Evolutionary conservation across 106 monocot genomes (phyloP), one percentile per base, ranked within the genome.

Genomic region (Acorus gramineus): DNA sequence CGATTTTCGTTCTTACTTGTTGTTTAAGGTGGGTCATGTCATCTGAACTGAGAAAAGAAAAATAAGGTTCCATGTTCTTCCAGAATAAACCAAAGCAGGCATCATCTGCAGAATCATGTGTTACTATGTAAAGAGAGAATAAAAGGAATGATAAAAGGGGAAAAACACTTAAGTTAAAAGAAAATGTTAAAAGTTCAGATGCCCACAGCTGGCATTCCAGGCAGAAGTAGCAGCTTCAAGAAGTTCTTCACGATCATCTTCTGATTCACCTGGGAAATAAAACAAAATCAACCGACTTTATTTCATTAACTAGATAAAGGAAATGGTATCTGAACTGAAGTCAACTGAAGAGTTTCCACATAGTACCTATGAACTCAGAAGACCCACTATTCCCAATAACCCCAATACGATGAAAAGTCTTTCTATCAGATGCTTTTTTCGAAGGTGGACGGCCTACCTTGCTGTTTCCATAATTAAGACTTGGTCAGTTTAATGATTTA

Each of bases 191-290:
- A 47, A 61, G 56, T 52, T 13, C 46, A 62, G 53, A 12, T 52
- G 42, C 83, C 11, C 66, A 88, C 88, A 55, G 66, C 72, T 73
- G 54, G 75, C 73, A 55, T 59, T 66, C 56, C 82, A 76, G 53
- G 82, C 85, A 83, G 74, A 74, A 68, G 67, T 77, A 44, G 77
- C 85, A 62, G 83, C 87, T 58, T 78, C 74, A 68, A 87, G 44
- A 14, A 96, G 73, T 68, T 96, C 96, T 64, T 85, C 85, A 3
- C 62, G 70, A 71, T 95, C 95, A 85, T 85, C 87, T 49, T 88
- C 78, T 62, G 57, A 66, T 77, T 88, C 87, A 57, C 71, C 96
- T 96, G 61, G 8, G 74, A 74, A 68, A 55, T 2, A 46, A 3
- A 56, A 74, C 9, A 8, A 51, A 47, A 69, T 58, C 44, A 56